Evolutionary conservation across 23 red algal species (phyloP).

Genomic region (Cyanidiococcus yangmingshanensis): DNA sequence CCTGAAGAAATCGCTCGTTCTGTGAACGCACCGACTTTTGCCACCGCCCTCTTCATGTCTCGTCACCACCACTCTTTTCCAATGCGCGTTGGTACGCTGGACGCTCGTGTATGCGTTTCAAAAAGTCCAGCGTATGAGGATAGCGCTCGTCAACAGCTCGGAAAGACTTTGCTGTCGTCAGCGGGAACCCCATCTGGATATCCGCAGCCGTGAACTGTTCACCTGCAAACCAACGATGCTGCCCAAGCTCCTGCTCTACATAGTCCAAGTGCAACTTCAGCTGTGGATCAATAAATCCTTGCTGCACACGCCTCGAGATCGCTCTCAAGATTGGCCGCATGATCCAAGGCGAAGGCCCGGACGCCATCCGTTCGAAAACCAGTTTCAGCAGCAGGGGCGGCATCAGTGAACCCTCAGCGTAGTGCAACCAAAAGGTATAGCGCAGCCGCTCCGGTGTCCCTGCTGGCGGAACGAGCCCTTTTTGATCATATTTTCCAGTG

Average conservation of each 20-base stretch:
- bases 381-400: slow-evolving; percentile 13
- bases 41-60: background rate
- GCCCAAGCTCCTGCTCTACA: background rate
- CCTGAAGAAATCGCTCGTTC: too few relatives aligned
- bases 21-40: too few relatives aligned
- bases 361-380: background rate
- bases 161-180: background rate
- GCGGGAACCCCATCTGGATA: slow-evolving; percentile 4
- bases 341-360: background rate
- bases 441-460: background rate
- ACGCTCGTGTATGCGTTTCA: background rate
- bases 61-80: background rate
- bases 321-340: background rate
- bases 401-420: slow-evolving; percentile 15
- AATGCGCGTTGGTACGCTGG: slow-evolving; percentile 4
- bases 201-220: slow-evolving; percentile 19
- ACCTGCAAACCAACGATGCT: slow-evolving; percentile 6
- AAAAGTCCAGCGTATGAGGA: background rate
- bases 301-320: background rate
- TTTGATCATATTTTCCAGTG: background rate
- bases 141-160: background rate
- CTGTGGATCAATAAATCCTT: slow-evolving; percentile 1
- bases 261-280: background rate
- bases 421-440: slow-evolving; percentile 17
- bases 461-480: background rate